Percentiles rank a stretch among this genome's conserved stretches.
Evolutionary conservation across 2,329 filamentous ascomycete genomes (phyloP).

Genomic region (Verticillium isaacii): DNA sequence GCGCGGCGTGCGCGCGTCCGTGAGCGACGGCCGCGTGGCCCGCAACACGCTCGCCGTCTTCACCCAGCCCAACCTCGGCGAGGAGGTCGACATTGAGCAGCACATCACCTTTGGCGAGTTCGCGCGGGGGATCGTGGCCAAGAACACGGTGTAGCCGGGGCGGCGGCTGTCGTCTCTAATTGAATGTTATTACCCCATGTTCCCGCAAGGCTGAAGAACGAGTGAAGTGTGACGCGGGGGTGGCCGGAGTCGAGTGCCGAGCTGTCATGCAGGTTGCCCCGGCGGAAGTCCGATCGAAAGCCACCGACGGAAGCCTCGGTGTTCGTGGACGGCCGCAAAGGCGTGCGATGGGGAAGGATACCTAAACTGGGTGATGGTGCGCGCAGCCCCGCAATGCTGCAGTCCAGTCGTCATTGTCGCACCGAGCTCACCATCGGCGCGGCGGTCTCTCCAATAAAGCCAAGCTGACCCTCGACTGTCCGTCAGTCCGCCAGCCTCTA

Average conservation of each 20-base stretch:
- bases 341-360: background rate
- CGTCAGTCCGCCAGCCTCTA: background rate
- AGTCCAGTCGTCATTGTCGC: constrained; percentile 1
- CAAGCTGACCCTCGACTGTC: background rate
- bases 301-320: background rate
- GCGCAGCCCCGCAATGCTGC: background rate
- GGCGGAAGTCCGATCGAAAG: background rate
- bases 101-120: constrained; percentile 72
- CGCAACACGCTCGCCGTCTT: constrained; percentile 93
- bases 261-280: background rate
- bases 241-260: background rate
- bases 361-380: background rate
- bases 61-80: constrained; percentile 88
- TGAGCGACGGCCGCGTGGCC: constrained; percentile 51
- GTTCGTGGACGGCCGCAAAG: background rate
- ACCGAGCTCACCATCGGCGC: background rate
- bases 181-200: no score
- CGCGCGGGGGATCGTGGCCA: constrained; percentile 56
- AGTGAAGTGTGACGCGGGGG: background rate
- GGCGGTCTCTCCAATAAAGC: background rate
- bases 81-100: constrained; percentile 66
- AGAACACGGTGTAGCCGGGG: constrained; percentile 45
- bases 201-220: background rate
- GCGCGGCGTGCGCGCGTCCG: constrained; percentile 60
- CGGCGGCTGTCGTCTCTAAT: no score